Evolutionary conservation across 2,329 filamentous ascomycete genomes (phyloP), one percentile per base, ranked within the genome.

Genomic region (Penicillium sp.): DNA sequence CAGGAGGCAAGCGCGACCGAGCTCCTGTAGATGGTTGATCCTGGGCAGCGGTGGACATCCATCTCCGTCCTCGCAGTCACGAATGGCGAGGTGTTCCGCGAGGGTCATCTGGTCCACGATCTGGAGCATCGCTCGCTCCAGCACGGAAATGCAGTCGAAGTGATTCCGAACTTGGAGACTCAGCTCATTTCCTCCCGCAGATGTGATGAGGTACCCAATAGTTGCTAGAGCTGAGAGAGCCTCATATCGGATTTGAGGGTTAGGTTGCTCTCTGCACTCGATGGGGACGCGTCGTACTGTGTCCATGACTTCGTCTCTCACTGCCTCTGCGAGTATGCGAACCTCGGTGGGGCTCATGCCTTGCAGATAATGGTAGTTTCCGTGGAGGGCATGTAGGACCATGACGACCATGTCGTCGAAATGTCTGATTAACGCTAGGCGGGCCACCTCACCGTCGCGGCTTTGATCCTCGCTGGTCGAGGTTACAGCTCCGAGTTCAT

Each of bases 71-170:
- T 25, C 20, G 5, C 42, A 11, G 12, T 43, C 12, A 14, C 20
- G 11, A 5, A 43, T 43, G 1, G 20, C 11, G 11, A 14, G 0
- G 14, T 15, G 25, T 7, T 43, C 42, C 20, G 2, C 42, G 1
- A 2, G 42, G 11, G 42, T 43, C 42, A 43, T 43, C 12, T 43
- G 20, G 12, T 15, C 4, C 11, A 43, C 7, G 1, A 43, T 5
- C 5, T 5, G 10, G 7, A 43, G 10, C 41, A 43, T 79, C 4
- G 41, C 10, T 20, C 41, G 4, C 6, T 43, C 41, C 10, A 25
- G 20, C 0, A 25, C 42, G 12, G 42, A 43, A 20, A 25, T 43
- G 1, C 42, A 12, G 14, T 43, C 42, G 14, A 43, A 43, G 7
- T 43, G 20, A 11, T 12, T 22, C 20, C 20, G 42, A 4, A 43